These are phyloP conservation scores for Thielaviopsis musarum DNA, from an alignment of 2,329 filamentous ascomycete species.

Conservation along the genomic window DNA sequence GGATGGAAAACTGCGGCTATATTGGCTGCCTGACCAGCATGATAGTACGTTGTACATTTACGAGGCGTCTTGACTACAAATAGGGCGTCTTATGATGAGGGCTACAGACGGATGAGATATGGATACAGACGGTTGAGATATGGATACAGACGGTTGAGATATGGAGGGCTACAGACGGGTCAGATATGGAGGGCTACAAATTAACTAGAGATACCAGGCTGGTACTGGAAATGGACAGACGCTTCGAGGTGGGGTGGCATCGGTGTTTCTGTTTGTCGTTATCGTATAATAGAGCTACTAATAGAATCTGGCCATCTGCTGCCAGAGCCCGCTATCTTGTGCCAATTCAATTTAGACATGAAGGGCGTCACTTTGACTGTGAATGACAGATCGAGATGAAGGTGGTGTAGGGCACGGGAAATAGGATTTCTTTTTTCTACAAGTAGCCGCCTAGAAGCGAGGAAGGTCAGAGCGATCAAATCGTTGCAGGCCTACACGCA, in stretches of 20 bases:
- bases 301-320: neutral
- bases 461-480: neutral
- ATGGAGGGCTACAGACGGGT: too few species aligned
- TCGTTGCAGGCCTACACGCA: neutral
- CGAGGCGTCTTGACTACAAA: constrained; percentile 20
- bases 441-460: neutral
- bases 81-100: too few species aligned
- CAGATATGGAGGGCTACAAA: too few species aligned
- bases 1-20: constrained; percentile 27
- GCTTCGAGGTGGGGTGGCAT: neutral
- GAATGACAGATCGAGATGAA: neutral
- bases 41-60: constrained; percentile 30
- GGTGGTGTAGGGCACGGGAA: too few species aligned
- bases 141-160: too few species aligned
- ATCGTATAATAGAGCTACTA: neutral
- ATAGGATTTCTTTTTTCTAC: neutral
- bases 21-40: constrained; percentile 30
- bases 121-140: too few species aligned
- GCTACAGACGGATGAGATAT: too few species aligned
- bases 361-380: neutral
- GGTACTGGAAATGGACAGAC: neutral
- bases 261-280: neutral
- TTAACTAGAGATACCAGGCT: neutral
- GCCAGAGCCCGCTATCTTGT: neutral
- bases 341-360: neutral